Evolutionary conservation across 495 filamentous ascomycete genomes (phyloP).

Genomic region (Xylaria curta): DNA sequence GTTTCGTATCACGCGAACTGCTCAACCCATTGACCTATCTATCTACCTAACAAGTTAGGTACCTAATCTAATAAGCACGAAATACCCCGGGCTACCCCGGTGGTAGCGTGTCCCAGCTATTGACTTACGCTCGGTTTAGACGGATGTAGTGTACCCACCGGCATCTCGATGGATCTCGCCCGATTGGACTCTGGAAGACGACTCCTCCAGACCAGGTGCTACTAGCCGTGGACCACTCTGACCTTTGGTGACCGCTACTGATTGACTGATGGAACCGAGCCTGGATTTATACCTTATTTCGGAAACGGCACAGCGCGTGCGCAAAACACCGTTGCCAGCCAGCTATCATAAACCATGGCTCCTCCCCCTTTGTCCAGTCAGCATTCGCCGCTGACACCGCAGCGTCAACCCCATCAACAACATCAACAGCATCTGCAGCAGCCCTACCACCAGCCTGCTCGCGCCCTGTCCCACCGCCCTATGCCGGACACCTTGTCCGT

Average conservation of each 20-base stretch:
- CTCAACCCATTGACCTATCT: neutral
- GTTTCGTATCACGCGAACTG: neutral
- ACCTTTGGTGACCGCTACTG: slow-evolving; percentile 9
- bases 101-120: neutral
- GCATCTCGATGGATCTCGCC: neutral
- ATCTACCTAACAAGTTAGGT: too few species aligned
- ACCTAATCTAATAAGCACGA: too few species aligned
- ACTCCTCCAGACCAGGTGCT: slow-evolving; percentile 6
- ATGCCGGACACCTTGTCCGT: slow-evolving; percentile 29
- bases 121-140: slow-evolving; percentile 1
- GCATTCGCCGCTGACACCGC: slow-evolving; percentile 14
- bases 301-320: slow-evolving; percentile 14
- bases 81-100: too few species aligned
- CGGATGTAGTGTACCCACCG: neutral
- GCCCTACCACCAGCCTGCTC: neutral
- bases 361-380: slow-evolving; percentile 26
- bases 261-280: slow-evolving; percentile 8
- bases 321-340: neutral
- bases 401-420: slow-evolving; percentile 12
- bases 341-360: slow-evolving; percentile 9
- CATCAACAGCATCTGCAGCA: neutral
- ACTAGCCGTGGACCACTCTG: neutral
- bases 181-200: neutral
- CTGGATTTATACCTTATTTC: slow-evolving; percentile 9
- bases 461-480: slow-evolving; percentile 3